Percentiles rank a stretch among this genome's conserved stretches.
Conservation (phyloP, 257 asterid genomes). For the Ocimum tenuiflorum region DNA sequence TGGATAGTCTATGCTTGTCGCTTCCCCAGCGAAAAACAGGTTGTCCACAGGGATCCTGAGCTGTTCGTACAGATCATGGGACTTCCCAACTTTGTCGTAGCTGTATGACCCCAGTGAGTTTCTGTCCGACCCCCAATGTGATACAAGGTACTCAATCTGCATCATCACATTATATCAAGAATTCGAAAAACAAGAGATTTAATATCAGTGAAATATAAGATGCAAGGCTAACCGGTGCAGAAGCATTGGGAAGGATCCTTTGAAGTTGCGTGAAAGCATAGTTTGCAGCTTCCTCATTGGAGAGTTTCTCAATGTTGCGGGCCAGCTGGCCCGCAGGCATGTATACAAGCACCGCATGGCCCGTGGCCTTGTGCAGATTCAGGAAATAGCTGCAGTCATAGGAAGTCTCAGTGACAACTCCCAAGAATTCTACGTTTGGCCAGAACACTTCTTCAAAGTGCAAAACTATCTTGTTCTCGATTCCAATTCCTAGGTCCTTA, state of each 20-base stretch:
- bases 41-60: constrained; percentile 76
- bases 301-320: constrained; percentile 69
- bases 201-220: no score
- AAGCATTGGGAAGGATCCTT: constrained; percentile 75
- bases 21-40: constrained; percentile 76
- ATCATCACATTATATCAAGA: background rate
- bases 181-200: no score
- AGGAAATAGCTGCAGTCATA: constrained; percentile 85
- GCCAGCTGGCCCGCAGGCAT: constrained; percentile 97
- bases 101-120: constrained; percentile 81
- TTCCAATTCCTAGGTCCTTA: constrained; percentile 73
- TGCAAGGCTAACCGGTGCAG: constrained; percentile 50
- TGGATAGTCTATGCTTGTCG: constrained; percentile 65
- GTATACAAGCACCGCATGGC: constrained; percentile 83
- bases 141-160: constrained; percentile 77
- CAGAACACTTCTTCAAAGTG: constrained; percentile 75
- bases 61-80: constrained; percentile 67
- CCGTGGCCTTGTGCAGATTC: constrained; percentile 93
- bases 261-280: constrained; percentile 70
- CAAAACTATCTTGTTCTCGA: constrained; percentile 81
- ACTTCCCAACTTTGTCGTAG: constrained; percentile 64
- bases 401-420: constrained; percentile 80
- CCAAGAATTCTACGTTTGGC: constrained; percentile 96
- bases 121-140: constrained; percentile 75
- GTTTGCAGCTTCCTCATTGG: constrained; percentile 78